A percentile compares a stretch with the other conserved stretches of the same genome.
Conservation (phyloP, 495 filamentous ascomycete species). For the Neurospora tetrasperma region DNA sequence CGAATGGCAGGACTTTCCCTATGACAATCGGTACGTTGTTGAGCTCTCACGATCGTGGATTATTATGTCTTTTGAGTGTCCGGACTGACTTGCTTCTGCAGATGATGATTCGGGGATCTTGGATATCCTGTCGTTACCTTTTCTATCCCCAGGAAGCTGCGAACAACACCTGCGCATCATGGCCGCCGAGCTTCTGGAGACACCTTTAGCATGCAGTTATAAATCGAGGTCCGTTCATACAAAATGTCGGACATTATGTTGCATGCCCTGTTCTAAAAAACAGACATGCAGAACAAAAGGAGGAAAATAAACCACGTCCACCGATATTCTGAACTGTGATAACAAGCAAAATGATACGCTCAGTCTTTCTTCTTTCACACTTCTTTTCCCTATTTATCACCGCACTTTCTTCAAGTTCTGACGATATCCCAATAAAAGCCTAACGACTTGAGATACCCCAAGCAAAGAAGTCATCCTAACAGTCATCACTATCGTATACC, state of each 20-base stretch:
- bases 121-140: not conserved
- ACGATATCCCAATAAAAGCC: not conserved
- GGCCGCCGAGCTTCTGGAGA: not conserved
- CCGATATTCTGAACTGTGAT: not conserved
- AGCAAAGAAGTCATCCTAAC: not conserved
- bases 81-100: too few relatives aligned
- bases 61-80: too few relatives aligned
- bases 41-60: too few relatives aligned
- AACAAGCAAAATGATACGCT: not conserved
- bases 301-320: not conserved
- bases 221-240: not conserved
- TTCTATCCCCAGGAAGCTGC: not conserved
- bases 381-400: not conserved
- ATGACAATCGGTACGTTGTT: too few relatives aligned
- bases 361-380: not conserved
- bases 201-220: not conserved
- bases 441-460: not conserved
- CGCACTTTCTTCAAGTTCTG: not conserved
- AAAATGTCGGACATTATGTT: not conserved
- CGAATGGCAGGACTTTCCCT: not conserved
- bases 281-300: not conserved
- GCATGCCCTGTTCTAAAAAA: not conserved
- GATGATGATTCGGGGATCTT: not conserved
- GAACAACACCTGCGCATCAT: not conserved
- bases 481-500: not conserved